Evolutionary conservation across 2,329 filamentous ascomycete species (phyloP), one percentile per base, ranked within the genome.

Genomic region (Claviceps spartinae): DNA sequence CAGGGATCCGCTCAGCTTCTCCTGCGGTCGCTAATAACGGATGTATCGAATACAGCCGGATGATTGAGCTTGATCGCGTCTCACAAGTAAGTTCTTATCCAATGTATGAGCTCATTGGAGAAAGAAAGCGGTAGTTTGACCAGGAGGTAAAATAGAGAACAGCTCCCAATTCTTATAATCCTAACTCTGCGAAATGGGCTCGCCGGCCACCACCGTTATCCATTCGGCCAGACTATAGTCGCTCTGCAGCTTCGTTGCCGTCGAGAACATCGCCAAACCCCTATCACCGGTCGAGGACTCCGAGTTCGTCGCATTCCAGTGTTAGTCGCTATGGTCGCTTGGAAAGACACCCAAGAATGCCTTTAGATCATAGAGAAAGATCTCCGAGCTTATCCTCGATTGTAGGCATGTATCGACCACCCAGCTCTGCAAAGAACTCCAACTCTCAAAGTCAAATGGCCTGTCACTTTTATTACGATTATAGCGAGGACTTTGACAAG

Each of bases 321-420:
- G 52, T 52, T 4, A 56, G 57, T n/a, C 63, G 62, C 40, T 34
- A 49, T 51, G 51, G 50, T 46, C 61, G 58, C 34, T 61, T 63
- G 34, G 63, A 66, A 46, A 64, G 63, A 48, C 54, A 65, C 20
- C 63, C 65, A n/a, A 66, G 58, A 54, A 58, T 60, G 45, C 69
- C 69, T 11, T 64, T 65, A 1, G 67, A 70, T 20, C 62, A 65
- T 26, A 70, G 65, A 49, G 53, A 61, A 34, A 70, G 74, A 52
- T 72, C 73, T 13, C 67, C 70, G 4, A 78, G 75, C 54, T 58
- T 78, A 44, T 74, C 72, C 16, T 77, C 76, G 1, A 70, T 74
- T 50, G 68, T 73, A 11, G 72, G 75, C 53, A 72, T 75, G 67
- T 75, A 77, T 50, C 63, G 62, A 40, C 60, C 61, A 30, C 61